phyloP scores from a whole-genome alignment of 225 moss, liverwort and hornwort genomes.

The Physcomitrellopsis africana region DNA sequence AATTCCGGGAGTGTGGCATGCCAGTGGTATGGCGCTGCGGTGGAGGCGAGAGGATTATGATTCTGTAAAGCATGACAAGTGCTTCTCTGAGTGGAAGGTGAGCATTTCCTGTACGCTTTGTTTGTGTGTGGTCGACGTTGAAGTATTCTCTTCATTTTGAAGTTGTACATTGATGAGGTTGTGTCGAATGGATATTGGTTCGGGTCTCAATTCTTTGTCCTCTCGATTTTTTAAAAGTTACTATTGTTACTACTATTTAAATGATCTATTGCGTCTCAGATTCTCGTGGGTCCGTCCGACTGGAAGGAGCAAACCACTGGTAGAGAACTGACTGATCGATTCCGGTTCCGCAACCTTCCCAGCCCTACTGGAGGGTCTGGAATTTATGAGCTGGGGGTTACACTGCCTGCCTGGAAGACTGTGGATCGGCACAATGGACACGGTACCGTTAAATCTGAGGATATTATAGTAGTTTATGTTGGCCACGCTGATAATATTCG shows the following conservation, averaged over 20 bases:
- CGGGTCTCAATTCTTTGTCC: too few species aligned
- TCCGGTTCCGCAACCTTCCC: slow-evolving; percentile 73
- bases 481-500: slow-evolving; percentile 89
- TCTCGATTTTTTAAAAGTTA: too few species aligned
- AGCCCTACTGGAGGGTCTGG: slow-evolving; percentile 63
- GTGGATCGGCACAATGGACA: slow-evolving; percentile 28
- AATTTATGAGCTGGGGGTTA: slow-evolving; percentile 89
- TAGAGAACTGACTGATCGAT: slow-evolving; percentile 59
- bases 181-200: too few species aligned
- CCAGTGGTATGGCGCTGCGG: slow-evolving; percentile 51
- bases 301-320: slow-evolving; percentile 67
- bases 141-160: not conserved
- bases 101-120: not conserved
- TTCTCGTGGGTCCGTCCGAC: slow-evolving; percentile 74
- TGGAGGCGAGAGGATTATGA: slow-evolving; percentile 61
- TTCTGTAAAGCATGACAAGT: slow-evolving; percentile 51
- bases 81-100: slow-evolving; percentile 62
- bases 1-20: slow-evolving; percentile 28
- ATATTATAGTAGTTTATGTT: slow-evolving; percentile 83
- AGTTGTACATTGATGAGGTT: not conserved
- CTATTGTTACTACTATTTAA: not conserved
- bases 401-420: slow-evolving; percentile 44
- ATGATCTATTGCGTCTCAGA: slow-evolving; percentile 27
- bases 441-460: slow-evolving; percentile 56
- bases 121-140: too few species aligned